Evolutionary conservation across 1,284 basidiomycete genomes (phyloP).

Genomic region (Exobasidium cylindrosporum): DNA sequence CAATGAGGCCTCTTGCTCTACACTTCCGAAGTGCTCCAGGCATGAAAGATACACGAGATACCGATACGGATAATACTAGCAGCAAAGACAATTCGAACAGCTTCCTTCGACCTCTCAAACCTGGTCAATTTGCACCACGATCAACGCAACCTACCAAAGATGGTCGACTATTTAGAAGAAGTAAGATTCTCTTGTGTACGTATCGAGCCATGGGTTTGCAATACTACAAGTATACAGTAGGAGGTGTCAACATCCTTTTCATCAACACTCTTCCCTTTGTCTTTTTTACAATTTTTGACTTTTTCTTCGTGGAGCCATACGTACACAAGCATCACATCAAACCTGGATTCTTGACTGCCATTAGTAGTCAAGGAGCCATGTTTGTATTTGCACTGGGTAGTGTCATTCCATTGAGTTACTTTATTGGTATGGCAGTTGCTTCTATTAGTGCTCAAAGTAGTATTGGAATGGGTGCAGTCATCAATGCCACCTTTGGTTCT

Average conservation of each 20-base stretch:
- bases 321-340: conserved; percentile 65
- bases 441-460: conserved; percentile 96
- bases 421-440: conserved; percentile 99
- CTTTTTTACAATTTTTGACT: conserved; percentile 93
- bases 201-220: conserved; percentile 85
- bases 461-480: conserved; percentile 99
- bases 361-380: conserved; percentile 75
- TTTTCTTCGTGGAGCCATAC: conserved; percentile 73
- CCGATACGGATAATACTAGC: conserved; percentile 46
- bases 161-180: conserved; percentile 57
- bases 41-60: conserved; percentile 26
- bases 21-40: conserved; percentile 70
- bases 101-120: conserved; percentile 48
- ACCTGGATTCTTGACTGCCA: conserved; percentile 64
- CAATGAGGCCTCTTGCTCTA: conserved; percentile 75
- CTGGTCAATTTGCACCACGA: conserved; percentile 56
- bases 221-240: conserved; percentile 99
- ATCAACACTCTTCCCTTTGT: conserved; percentile 91
- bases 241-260: conserved; percentile 97
- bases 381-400: conserved; percentile 82
- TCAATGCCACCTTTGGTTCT: conserved; percentile 98
- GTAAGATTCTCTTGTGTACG: conserved; percentile 86
- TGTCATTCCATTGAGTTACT: conserved; percentile 96
- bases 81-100: conserved; percentile 28
- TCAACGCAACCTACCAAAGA: conserved; percentile 55